Base-by-base conservation (phyloP, 2,329 filamentous ascomycete species). In the Beauveria bassiana region DNA sequence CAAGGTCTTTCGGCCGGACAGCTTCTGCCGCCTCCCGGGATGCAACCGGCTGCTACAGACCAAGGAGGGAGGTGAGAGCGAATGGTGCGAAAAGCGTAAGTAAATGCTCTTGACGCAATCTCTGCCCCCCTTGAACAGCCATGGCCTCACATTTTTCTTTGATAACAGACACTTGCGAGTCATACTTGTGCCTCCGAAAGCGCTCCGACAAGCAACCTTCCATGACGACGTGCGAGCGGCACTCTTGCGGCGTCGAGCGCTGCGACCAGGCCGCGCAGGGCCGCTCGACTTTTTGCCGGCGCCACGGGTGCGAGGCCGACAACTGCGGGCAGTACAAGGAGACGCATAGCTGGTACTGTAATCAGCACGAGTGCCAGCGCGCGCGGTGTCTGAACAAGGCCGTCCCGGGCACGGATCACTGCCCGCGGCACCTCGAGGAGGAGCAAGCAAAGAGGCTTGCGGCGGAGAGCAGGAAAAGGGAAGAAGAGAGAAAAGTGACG, bases 1-100 rank as follows among this genome's bases (percentile, higher is more conserved):
- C 50, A 55, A 61, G 42, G 42, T n/a, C 7, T 26, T 26, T 14
- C 20, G 20, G 7, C 50, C 59, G 1, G 59, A 55, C 16, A 54
- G 42, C 31, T 54, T 61, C 42, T 61, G 59, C 28, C 50, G 31
- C 16, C 14, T 24, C 31, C 51, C 59, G 3, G 59, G 50, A 2
- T 61, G 59, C 31, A n/a, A 42, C 22, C 40, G 43, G 16, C 42
- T 54, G 28, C 50, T 42, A 16, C 40, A 49, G 20, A 28, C 18
- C n/a, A 59, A 59, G 5, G 57, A 52, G n/a, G 50, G 50, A 1
- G 57, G 59, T 18, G 50, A 61, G 28, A 54, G 59, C 50, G 50
- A 61, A 16, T 61, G 59, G 59, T 61, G 59, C 24, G 49, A 61
- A 5, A 43, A 18, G 10, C 59, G 59, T 61, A n/a, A 49, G 59